Evolutionary conservation across 495 filamentous ascomycete genomes (phyloP), one percentile per base, ranked within the genome.

Genomic region (Hypomontagnella submonticulosa): DNA sequence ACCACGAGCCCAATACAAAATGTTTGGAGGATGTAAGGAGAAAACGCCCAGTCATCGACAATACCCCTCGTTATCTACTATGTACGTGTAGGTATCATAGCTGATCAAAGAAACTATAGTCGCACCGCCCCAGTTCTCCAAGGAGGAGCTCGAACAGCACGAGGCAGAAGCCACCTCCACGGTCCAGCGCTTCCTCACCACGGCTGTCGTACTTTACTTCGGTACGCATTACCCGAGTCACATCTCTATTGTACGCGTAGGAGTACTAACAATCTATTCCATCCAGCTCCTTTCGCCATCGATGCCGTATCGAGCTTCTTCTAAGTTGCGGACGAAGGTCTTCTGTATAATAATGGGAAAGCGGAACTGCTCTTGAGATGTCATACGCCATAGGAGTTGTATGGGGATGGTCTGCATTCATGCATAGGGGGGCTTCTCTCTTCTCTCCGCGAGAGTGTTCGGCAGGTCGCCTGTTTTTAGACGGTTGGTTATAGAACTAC

Each of bases 231-330:
- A 33, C 8, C 20, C 12, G 9, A 44, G 4, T 37, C 41, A 10
- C 18, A 18, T 36, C 20, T 27, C 1, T 44, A 38, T n/a, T 18
- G 48, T 15, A 32, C 8, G 18, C 33, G 9, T 43, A 15, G 8
- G 18, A n/a, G 67, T 32, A 49, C 36, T 50, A 32, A 58, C 43
- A 49, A 27, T 59, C 32, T 16, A 37, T 58, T 41, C 33, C 34
- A 8, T 37, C 6, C 61, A 95, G 92, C 90, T 53, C 92, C 92
- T 57, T 96, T 96, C 79, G 84, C 88, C 61, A 79, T 96, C 75
- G 90, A 95, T 66, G 90, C 88, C 70, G 83, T 89, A 63, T 85
- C 78, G 69, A 90, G 89, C 75, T 80, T 95, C 64, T 81, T 96
- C 50, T 97, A 88, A 79, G 9, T 37, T 27, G 8, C 19, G 33